phyloP scores from a whole-genome alignment of 768 basidiomycete species.

The Suillus clintonianus region DNA sequence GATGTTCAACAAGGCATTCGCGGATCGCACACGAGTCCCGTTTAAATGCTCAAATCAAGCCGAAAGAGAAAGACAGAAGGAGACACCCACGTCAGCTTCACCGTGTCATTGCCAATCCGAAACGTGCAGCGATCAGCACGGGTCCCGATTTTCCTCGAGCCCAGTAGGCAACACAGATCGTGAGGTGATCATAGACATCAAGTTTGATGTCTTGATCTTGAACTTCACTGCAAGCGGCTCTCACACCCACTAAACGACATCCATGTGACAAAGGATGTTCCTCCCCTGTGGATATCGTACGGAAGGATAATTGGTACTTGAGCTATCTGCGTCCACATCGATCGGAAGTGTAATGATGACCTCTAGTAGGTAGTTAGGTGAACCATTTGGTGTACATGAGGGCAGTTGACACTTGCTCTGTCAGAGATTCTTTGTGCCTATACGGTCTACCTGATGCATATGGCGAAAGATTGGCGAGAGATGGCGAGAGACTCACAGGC shows the following conservation, averaged over 20 bases:
- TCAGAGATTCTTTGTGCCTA: too few relatives aligned
- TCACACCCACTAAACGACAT: background rate
- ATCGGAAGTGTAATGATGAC: background rate
- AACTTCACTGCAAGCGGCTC: background rate
- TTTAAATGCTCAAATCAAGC: background rate
- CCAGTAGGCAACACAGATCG: background rate
- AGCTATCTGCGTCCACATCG: background rate
- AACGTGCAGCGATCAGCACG: too few relatives aligned
- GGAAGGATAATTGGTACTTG: background rate
- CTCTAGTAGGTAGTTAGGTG: background rate
- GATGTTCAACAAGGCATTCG: background rate
- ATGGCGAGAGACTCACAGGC: too few relatives aligned
- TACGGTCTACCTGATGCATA: too few relatives aligned
- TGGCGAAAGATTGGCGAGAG: too few relatives aligned
- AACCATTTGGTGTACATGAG: too few relatives aligned
- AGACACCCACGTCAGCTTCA: background rate
- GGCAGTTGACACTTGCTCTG: too few relatives aligned
- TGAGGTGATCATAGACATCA: background rate
- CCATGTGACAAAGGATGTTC: background rate
- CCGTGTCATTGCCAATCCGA: too few relatives aligned
- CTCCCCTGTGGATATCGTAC: background rate
- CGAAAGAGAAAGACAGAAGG: background rate
- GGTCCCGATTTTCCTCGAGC: too few relatives aligned
- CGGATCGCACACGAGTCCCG: background rate
- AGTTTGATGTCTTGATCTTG: background rate